A percentile compares a stretch with the other conserved stretches of the same genome.
Conservation (phyloP, 2,329 filamentous ascomycete genomes). For the Cercospora sojina region DNA sequence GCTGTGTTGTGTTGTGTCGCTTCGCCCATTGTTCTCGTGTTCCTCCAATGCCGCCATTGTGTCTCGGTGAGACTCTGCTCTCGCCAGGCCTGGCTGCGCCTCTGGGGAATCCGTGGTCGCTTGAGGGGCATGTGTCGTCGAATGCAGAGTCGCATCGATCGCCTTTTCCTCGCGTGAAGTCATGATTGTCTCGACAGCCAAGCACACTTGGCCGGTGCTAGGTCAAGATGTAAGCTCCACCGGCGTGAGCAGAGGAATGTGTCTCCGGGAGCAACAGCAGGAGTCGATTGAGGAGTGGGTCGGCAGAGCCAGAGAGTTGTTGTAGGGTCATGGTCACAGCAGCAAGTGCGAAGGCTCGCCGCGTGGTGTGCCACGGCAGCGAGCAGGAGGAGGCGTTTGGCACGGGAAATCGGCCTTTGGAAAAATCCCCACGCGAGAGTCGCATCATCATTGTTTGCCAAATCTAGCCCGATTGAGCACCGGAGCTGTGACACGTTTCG, state of each 20-base stretch:
- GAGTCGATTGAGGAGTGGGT: neutral
- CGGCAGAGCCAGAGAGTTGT: neutral
- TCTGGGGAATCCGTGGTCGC: neutral
- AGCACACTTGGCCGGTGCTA: neutral
- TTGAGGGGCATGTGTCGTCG: neutral
- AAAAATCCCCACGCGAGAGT: neutral
- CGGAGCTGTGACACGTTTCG: neutral
- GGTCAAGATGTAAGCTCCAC: neutral
- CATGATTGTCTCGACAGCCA: neutral
- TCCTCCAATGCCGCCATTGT: neutral
- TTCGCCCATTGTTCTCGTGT: neutral
- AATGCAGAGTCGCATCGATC: neutral
- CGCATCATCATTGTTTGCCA: conserved; percentile 3
- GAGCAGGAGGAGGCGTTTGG: conserved; percentile 1
- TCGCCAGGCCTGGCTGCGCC: neutral
- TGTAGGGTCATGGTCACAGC: neutral
- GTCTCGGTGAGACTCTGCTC: neutral
- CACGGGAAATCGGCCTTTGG: neutral
- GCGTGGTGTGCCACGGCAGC: neutral
- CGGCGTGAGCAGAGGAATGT: conserved; percentile 1
- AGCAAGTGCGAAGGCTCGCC: neutral
- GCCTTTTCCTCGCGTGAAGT: neutral
- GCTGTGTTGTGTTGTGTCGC: neutral
- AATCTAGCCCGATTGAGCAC: neutral
- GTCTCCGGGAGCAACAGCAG: neutral